A percentile compares a stretch with the other conserved stretches of the same genome.
These are phyloP conservation scores for Yamadazyma atlantica DNA, from an alignment of 1,139 yeast genomes.

Conservation along the genomic window DNA sequence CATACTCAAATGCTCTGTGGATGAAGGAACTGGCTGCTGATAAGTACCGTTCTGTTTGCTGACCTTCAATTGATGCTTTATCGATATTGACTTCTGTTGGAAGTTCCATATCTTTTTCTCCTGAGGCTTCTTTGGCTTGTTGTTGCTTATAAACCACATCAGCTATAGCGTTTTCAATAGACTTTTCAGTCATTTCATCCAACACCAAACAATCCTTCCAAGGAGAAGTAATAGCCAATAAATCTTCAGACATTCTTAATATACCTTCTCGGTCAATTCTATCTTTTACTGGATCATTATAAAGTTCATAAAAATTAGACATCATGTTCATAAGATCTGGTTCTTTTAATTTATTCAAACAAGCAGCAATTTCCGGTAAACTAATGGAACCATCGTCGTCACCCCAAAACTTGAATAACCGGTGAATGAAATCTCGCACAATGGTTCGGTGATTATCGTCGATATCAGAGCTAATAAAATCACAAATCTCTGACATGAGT, in stretches of 20 bases:
- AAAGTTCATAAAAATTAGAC: constrained; percentile 75
- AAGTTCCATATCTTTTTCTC: constrained; percentile 30
- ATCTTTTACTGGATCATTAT: constrained; percentile 59
- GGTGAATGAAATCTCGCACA: constrained; percentile 45
- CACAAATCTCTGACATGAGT: constrained; percentile 79
- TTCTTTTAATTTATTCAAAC: constrained; percentile 68
- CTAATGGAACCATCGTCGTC: constrained; percentile 48
- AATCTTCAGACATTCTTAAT: constrained; percentile 81
- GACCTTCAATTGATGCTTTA: constrained; percentile 60
- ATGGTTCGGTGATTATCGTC: constrained; percentile 23
- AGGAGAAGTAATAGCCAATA: constrained; percentile 78
- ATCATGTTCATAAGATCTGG: constrained; percentile 77
- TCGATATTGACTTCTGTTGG: constrained; percentile 64
- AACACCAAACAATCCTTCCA: constrained; percentile 69
- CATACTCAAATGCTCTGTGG: constrained; percentile 87
- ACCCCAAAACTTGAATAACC: constrained; percentile 68
- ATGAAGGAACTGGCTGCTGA: constrained; percentile 86
- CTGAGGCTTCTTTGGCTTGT: constrained; percentile 11
- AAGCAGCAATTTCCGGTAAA: constrained; percentile 67
- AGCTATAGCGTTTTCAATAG: constrained; percentile 65
- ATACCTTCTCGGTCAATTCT: constrained; percentile 77
- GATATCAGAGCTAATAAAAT: constrained; percentile 58
- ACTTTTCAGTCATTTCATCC: constrained; percentile 59
- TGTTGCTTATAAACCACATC: constrained; percentile 49
- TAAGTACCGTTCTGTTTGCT: constrained; percentile 78